Percentiles rank a stretch among this genome's conserved stretches.
Evolutionary conservation across 257 asterid species (phyloP).

Genomic region (Solanum stenotomum): DNA sequence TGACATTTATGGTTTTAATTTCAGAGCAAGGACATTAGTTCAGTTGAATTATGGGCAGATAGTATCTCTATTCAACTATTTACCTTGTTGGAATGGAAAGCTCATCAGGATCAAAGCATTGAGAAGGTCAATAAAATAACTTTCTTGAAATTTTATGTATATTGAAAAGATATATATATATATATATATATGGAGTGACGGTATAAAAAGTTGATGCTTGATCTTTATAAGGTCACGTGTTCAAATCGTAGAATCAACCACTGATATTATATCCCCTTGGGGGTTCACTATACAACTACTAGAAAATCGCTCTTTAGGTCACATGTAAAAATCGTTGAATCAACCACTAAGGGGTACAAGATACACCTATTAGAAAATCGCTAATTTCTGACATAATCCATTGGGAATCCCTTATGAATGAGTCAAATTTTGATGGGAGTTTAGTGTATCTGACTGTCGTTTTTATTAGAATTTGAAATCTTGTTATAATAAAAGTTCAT

Average conservation of each 20-base stretch:
- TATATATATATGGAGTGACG: background rate
- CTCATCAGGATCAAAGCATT: conserved; percentile 16
- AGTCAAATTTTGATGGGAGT: background rate
- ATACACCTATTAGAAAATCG: background rate
- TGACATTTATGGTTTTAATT: background rate
- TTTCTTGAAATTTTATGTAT: background rate
- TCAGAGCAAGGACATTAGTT: background rate
- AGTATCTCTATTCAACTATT: conserved; percentile 25
- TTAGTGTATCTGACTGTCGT: background rate
- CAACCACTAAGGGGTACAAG: background rate
- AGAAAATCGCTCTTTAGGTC: background rate
- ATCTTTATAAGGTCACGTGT: background rate
- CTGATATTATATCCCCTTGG: background rate
- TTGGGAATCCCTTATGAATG: background rate
- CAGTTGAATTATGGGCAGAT: conserved; percentile 19
- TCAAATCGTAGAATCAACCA: background rate
- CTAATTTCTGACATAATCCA: background rate
- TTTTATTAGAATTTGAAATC: background rate
- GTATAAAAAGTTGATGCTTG: background rate
- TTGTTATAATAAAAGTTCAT: background rate
- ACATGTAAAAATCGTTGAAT: background rate
- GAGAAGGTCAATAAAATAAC: conserved; percentile 1
- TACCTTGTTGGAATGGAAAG: conserved; percentile 19
- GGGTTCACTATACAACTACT: too few relatives aligned
- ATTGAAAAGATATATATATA: too few relatives aligned